Evolutionary conservation across 2,329 filamentous ascomycete species (phyloP), one percentile per base, ranked within the genome.

Genomic region (Alternaria gansuensis): DNA sequence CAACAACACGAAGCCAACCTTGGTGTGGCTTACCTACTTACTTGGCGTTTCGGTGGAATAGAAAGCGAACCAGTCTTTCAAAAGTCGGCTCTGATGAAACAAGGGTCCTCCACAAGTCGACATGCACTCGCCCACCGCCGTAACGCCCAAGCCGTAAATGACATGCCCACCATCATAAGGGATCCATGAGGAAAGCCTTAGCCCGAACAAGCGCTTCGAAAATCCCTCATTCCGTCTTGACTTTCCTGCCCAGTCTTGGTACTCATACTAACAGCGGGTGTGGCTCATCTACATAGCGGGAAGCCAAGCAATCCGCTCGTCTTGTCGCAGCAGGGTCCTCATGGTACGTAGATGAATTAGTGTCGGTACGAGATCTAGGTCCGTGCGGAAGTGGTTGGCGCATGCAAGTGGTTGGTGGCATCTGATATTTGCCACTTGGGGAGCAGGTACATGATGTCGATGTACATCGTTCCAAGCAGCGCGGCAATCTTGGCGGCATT

Each of bases 251-350:
- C 17, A 54, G 39, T 52, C 52, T 62, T 62, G 52, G 59, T 34
- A 51, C 52, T 11, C 33, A 21, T 58, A 57, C 57, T 39, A 34
- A 44, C 17, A 33, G 48, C 52, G 40, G 54, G 6, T 52, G 55
- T 55, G 51, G 51, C 40, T 58, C 45, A 46, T 49, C 51, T 51
- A 54, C 37, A 45, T 41, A 55, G 59, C 34, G 48, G 65, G 61
- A 45, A 61, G 59, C 63, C 65, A 66, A 66, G 65, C 44, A 34
- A 57, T 60, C 59, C 60, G 62, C 62, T 63, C 36, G 44, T 49
- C 53, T 63, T 26, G 31, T 48, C 31, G 29, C 29, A 31, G 44
- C 44, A 48, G 21, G 44, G 44, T 21, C 17, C 23, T n/a, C 8
- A 34, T 36, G 31, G 44, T 48, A 34, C 31, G 29, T 48, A 23